Conservation (phyloP, 805 yeast species). For the Schwanniomyces pseudopolymorphus region DNA sequence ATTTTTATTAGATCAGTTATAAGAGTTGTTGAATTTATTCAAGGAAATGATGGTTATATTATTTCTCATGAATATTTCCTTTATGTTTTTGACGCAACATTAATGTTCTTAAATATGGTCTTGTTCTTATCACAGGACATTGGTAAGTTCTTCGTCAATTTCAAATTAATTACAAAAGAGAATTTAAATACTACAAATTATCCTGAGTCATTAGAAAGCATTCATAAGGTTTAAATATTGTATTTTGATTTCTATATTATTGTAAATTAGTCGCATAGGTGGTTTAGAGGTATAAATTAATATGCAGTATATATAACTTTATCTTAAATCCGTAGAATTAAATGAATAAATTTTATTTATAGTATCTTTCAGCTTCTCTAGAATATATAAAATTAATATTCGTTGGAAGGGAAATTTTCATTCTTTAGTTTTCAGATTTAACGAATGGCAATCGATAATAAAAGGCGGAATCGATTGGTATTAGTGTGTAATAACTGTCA, state of each 20-base stretch:
- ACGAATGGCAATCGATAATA: background rate
- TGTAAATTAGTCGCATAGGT: background rate
- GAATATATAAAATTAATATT: no score
- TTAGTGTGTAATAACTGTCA: constrained; percentile 49
- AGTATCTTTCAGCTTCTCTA: background rate
- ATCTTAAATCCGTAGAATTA: background rate
- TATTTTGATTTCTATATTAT: background rate
- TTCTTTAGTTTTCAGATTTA: background rate
- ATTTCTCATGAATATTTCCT: constrained; percentile 22
- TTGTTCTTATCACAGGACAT: constrained; percentile 2
- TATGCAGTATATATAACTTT: background rate
- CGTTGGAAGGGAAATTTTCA: no score
- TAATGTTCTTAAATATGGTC: constrained; percentile 17
- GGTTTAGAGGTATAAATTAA: no score
- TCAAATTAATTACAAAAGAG: background rate
- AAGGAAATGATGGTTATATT: constrained; percentile 26
- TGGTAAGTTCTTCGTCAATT: constrained; percentile 1
- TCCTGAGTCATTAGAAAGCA: background rate
- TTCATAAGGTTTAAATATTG: background rate
- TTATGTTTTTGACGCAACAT: constrained; percentile 24
- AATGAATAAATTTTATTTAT: no score
- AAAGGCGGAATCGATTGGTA: constrained; percentile 41
- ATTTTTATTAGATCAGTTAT: constrained; percentile 31
- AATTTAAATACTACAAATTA: background rate
- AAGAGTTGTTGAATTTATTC: constrained; percentile 26